Evolutionary conservation across 2,329 filamentous ascomycete genomes (phyloP), one percentile per base, ranked within the genome.

Genomic region (Ascomycota sp.): DNA sequence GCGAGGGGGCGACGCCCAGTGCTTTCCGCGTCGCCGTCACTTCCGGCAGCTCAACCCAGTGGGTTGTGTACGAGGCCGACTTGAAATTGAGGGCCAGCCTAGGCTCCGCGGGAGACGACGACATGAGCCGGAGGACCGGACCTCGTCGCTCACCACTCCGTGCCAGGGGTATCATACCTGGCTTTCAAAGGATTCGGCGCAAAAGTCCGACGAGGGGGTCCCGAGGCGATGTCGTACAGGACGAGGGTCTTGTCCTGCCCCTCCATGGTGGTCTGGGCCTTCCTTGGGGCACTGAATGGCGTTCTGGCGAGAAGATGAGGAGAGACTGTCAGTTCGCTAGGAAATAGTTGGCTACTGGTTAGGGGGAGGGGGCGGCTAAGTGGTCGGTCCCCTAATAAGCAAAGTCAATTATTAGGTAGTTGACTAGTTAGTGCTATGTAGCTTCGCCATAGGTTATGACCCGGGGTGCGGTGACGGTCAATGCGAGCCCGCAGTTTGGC

Each of bases 11-110:
- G 1, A 64, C 49, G 2, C 54, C 43, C 16, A 73, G 58, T 6
- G 42, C 34, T 10, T 48, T 48, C 33, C 68, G 69, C 6, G 64
- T 55, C 25, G 54, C 46, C 28, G 50, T 26, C 25, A 76, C 59
- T 39, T 72, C 59, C 5, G 61, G 59, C 6, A 74, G 44, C 6
- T 58, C 44, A 1, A 70, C 55, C 64, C 66, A 75, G 32, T 40
- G 29, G 0, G 54, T 60, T 7, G 38, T 35, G 42, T 54, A 55
- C 1, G 44, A 36, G 7, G 51, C 36, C 7, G 36, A 35, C 38
- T 59, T 59, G 49, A 59, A 59, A 41, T 61, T 59, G 35, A 60
- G 50, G 0, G 56, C 58, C 25, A 51, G 40, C 11, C 54, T 43
- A 16, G 1, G 8, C 12, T 11, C 8, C 4, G 10, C 11, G 10